Base-by-base conservation (phyloP, 2,329 filamentous ascomycete species). In the Drechslerella stenobrocha region DNA sequence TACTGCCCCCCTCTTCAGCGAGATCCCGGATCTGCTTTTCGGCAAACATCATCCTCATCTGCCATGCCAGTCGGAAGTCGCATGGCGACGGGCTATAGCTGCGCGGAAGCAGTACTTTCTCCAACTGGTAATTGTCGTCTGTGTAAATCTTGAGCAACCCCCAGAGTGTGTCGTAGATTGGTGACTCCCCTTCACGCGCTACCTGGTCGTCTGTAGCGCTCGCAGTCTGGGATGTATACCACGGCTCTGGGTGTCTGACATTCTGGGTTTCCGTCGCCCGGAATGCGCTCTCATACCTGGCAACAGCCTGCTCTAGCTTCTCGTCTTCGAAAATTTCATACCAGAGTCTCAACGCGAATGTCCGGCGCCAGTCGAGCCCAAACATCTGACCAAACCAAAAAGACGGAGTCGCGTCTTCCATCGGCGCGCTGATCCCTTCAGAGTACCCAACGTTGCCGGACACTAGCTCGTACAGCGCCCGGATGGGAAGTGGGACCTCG, bases 331-430 rank as follows among this genome's bases (percentile, higher is more conserved):
- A 81, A 37, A 85, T 88, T 44, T 86, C 86, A 75, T 96, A 98
- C 88, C 90, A 97, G 1, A 98, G 80, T 42, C 91, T 85, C 50
- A 98, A 81, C 8, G 89, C 92, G 76, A 98, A 96, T 0, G 91
- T 87, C 74, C 95, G 91, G 75, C 89, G 86, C 93, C 93, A 98
- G 75, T 95, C 88, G 32, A 98, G 80, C 2, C 84, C 84, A 75
- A 96, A 98, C 46, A 86, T 86, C 73, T 88, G 83, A 0, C 90
- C 88, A 70, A 98, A 88, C 55, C 85, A 82, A 74, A 98, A 96
- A 0, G 87, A 87, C 11, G 86, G 82, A 35, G 87, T 82, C 44
- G 88, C 86, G 76, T 97, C 89, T 76, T 97, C 93, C 6, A 87
- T 78, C 0, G 88, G 83, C 4, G 83, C 85, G 70, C 84, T 87